Base-by-base conservation (phyloP, 2,329 filamentous ascomycete genomes). In the Colletotrichum spaethianum region DNA sequence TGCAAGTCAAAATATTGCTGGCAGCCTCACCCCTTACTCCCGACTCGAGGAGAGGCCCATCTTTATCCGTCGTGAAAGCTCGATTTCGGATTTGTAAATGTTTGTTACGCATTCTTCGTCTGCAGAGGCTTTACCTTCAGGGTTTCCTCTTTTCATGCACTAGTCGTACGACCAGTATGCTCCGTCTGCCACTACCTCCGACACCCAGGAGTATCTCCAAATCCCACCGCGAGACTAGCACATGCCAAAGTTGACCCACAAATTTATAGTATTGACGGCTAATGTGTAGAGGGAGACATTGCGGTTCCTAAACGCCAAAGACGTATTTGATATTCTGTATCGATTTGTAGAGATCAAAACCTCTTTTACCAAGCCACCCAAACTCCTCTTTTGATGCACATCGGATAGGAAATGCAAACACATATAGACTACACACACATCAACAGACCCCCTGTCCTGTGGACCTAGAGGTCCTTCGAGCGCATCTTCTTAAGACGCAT, bases 401-500 rank as follows among this genome's bases (percentile, higher is more conserved):
- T 56, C 50, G 72, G 53, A 52, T 59, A 31, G 62, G 31, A 59
- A 64, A 73, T 65, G 28, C 26, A 62, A 57, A 48, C 66, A 73
- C 53, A 28, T 63, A 66, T 61, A 63, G 38, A 57, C 72, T 74
- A 72, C 67, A 72, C 70, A 74, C 55, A 74, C 55, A 40, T 36
- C 16, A 18, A 38, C 26, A 20, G 40, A 50, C n/a, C 18, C 33
- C 53, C 55, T 48, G 48, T 52, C 31, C 52, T 36, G 44, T 57
- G 3, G 20, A 7, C 70, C 80, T 81, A 91, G 72, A 90, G 78
- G 74, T 89, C 90, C 83, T 93, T 93, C 6, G 86, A 83, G 76
- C 89, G 94, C 81, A 98, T 82, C 88, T 99, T 99, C 89, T 93
- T 97, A 75, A 98, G 87, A 79, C 93, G 90, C 70, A 92, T 90